Base-by-base conservation (phyloP, 768 basidiomycete species). In the Hericium coralloides region DNA sequence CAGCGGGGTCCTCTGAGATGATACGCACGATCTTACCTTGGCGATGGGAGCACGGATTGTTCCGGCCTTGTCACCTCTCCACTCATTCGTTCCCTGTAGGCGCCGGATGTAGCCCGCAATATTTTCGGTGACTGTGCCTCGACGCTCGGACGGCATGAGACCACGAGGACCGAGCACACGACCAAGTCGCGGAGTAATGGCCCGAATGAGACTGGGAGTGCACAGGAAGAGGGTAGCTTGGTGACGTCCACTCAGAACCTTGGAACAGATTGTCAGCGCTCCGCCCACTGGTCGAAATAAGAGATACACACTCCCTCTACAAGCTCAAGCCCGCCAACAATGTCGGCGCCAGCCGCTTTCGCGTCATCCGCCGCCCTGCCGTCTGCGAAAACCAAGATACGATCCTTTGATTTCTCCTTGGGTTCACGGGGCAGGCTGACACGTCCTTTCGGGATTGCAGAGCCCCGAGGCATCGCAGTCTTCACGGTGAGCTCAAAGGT, bases 81-180 rank as follows among this genome's bases (percentile, higher is more conserved):
- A 99, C 67, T 98, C 94, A 49, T 86, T 83, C 4, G 86, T 85
- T 12, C 90, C 92, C 56, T 83, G 81, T 38, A 95, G 79, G 51
- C 82, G 81, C 63, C 82, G 78, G 56, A 99, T 84, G 61, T 89
- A 95, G 12, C 83, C 84, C 14, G 78, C 85, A 43, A 98, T 77
- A 58, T 98, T 92, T 52, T 93, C 89, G 1, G 92, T 91, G 18
- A 98, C 95, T 1, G 95, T 95, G 4, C 97, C 97, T 57, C 94
- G 80, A 69, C 94, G 85, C 60, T 88, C 91, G 7, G 90, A 89
- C 12, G 97, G 97, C 95, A 99, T 97, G 48, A 98, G 73, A 56
- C 95, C 95, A 53, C 91, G 83, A 43, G 93, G 95, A 64, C 95
- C 72, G 72, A 89, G 74, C 70, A 87, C 72, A 73, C 90, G 73